Base-by-base conservation (phyloP, 257 asterid species). In the Rauvolfia tetraphylla region DNA sequence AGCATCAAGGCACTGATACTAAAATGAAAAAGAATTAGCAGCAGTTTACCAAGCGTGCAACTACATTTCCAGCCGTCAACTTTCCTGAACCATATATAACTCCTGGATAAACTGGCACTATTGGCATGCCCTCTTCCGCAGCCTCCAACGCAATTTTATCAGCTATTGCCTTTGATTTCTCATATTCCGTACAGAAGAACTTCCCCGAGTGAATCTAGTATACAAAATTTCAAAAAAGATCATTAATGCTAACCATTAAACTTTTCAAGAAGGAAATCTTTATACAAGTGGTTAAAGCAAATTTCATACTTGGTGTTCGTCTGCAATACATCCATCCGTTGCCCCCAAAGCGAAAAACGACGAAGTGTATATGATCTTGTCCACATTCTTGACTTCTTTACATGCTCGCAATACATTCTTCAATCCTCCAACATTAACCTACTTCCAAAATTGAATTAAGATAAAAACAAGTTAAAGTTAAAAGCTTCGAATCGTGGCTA, bases 401-500 rank as follows among this genome's bases (percentile, higher is more conserved):
- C 39, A 88, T 31, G 92, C 97, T 84, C 79, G 87, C 81, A 95
- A 39, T 20, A 95, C 92, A 82, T 92, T 95, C 90, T 77, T 89
- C 85, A 95, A 84, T 33, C 98, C 98, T 53, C 96, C 97, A 80
- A 95, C 90, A 84, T 95, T 94, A 66, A 94, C 95, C 98, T 94
- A 62, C 25, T 54, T 29, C 29, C 76, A 74, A 74, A 31, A 54
- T 59, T 29, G 46, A 44, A 80, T 29, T 29, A 38, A 46, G 12
- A 18, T n/a, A 39, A 31, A 63, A 53, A 11, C 1, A 39, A 58
- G 22, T 44, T 59, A 36, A 15, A 49, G 10, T 63, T 20, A 41
- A 9, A 17, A 42, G 62, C 3, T 3, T 20, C 7, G 31, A 63
- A 12, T 31, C 18, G 34, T 25, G 33, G 18, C 29, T 67, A 23